Evolutionary conservation across 1,139 yeast genomes (phyloP).

Genomic region (Yamadazyma mexicana): DNA sequence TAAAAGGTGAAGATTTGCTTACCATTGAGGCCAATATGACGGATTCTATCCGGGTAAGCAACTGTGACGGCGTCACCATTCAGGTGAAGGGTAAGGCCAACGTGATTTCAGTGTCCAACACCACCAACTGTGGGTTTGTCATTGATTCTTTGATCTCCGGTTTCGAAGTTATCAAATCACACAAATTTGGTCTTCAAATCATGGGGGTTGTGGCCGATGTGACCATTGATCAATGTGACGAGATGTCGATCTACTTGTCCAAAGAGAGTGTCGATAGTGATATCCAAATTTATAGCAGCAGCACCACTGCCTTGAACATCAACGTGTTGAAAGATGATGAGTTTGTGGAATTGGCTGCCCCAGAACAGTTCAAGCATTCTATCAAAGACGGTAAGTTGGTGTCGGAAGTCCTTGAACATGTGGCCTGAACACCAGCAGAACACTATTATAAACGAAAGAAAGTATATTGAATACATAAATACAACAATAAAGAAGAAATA

Average conservation of each 20-base stretch:
- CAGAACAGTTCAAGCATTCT: conserved; percentile 81
- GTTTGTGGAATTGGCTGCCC: conserved; percentile 74
- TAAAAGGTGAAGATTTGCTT: conserved; percentile 47
- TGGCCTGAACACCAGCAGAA: conserved; percentile 33
- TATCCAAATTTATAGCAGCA: conserved; percentile 68
- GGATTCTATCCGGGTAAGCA: conserved; percentile 87
- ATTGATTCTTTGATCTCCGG: conserved; percentile 87
- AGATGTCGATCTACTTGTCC: conserved; percentile 78
- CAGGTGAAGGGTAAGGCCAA: conserved; percentile 91
- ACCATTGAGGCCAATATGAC: conserved; percentile 77
- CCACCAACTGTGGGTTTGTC: conserved; percentile 71
- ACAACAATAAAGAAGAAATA: background rate
- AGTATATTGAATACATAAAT: background rate
- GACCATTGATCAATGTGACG: conserved; percentile 84
- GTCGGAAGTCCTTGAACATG: conserved; percentile 48
- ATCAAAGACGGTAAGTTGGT: conserved; percentile 41
- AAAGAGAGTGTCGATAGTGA: conserved; percentile 69
- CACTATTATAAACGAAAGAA: background rate
- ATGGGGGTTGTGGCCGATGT: conserved; percentile 79
- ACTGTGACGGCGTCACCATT: conserved; percentile 69
- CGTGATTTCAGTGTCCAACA: conserved; percentile 78
- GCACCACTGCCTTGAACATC: conserved; percentile 80
- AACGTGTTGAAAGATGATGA: conserved; percentile 70
- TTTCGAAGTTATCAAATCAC: conserved; percentile 80
- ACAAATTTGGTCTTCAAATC: conserved; percentile 81